Percentiles rank a stretch among this genome's conserved stretches.
Conservation (phyloP, 140 eudicot genomes). For the Flaveria floridana region DNA sequence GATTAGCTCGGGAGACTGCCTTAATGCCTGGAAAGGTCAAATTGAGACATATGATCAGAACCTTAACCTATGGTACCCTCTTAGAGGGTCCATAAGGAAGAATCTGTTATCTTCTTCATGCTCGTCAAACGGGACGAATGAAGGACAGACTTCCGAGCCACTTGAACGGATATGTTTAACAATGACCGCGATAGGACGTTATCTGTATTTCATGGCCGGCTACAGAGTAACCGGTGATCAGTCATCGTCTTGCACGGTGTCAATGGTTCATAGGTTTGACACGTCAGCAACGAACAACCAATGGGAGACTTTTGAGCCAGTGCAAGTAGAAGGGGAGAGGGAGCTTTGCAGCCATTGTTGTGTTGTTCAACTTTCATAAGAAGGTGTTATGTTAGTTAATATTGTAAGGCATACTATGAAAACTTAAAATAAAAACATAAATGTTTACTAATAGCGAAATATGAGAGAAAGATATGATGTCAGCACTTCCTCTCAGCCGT, state of each 20-base stretch:
- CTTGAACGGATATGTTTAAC: constrained; percentile 46
- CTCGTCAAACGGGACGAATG: constrained; percentile 17
- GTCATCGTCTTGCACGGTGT: constrained; percentile 41
- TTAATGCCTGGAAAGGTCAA: constrained; percentile 62
- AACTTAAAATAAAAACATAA: neutral
- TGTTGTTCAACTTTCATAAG: constrained; percentile 41
- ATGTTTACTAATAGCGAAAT: neutral
- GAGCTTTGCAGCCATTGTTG: constrained; percentile 60
- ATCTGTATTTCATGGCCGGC: constrained; percentile 54
- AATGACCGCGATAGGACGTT: constrained; percentile 54
- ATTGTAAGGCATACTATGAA: neutral
- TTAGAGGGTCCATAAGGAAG: constrained; percentile 44
- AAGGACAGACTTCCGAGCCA: constrained; percentile 29
- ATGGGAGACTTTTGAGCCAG: constrained; percentile 56
- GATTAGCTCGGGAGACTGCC: constrained; percentile 65
- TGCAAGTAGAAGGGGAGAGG: constrained; percentile 50
- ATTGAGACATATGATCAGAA: constrained; percentile 54
- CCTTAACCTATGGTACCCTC: constrained; percentile 49
- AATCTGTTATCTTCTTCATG: constrained; percentile 25
- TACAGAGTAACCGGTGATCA: constrained; percentile 44
- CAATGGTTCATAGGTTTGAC: constrained; percentile 58
- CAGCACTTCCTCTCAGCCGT: constrained; percentile 1
- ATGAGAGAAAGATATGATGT: constrained; percentile 21
- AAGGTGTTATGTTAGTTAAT: constrained; percentile 1
- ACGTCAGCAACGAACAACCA: constrained; percentile 37